These are phyloP conservation scores for Dacryopinax spathularia DNA, from an alignment of 768 basidiomycete genomes.

Conservation along the genomic window DNA sequence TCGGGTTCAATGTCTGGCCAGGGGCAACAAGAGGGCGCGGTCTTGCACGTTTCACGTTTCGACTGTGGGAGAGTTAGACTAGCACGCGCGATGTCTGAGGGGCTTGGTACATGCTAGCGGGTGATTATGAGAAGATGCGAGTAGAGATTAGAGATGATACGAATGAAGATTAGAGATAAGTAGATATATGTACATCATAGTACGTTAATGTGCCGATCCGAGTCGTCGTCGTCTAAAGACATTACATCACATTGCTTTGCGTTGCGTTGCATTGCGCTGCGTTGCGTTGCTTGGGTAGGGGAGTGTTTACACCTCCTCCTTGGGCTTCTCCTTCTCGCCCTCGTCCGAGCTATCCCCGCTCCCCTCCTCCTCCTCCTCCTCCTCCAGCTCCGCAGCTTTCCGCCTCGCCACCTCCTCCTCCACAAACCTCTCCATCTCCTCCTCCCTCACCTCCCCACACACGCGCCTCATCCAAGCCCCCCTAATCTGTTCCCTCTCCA, in stretches of 20 bases:
- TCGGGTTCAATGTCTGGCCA: no score
- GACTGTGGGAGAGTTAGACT: no score
- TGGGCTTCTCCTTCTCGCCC: background rate
- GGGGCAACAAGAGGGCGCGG: no score
- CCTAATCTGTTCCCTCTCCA: conserved; percentile 7
- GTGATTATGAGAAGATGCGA: no score
- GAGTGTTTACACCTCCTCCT: background rate
- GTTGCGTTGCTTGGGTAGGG: no score
- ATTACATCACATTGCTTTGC: no score
- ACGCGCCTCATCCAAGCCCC: conserved; percentile 4
- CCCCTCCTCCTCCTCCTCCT: background rate
- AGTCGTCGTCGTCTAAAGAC: background rate
- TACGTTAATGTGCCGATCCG: no score
- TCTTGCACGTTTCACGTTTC: no score
- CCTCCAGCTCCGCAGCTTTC: background rate
- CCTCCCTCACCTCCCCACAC: conserved; percentile 7
- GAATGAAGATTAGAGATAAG: background rate
- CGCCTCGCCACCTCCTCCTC: conserved; percentile 1
- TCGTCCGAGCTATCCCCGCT: background rate
- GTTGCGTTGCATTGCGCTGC: no score
- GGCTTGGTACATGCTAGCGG: no score
- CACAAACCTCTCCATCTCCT: conserved; percentile 7
- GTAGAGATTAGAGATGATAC: no score
- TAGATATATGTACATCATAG: background rate
- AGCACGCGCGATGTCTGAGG: no score